Conservation (phyloP, 2,329 filamentous ascomycete genomes). For the Monosporascus sp. region DNA sequence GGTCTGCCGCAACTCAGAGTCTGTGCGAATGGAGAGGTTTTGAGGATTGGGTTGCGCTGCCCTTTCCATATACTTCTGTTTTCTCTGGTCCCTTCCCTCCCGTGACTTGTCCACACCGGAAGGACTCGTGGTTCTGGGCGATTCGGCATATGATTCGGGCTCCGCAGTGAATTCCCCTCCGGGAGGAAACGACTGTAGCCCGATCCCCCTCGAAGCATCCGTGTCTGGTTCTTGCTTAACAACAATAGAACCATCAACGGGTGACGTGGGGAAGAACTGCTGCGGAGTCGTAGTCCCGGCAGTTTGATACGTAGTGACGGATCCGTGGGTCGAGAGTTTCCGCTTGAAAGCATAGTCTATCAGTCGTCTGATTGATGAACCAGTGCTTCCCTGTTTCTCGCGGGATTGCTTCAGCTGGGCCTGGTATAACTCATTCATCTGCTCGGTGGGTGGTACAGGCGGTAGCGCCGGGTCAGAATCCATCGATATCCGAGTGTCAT, state of each 20-base stretch:
- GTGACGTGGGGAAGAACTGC: conserved; percentile 14
- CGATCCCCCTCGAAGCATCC: conserved; percentile 5
- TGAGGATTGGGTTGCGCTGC: conserved; percentile 17
- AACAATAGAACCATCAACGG: conserved; percentile 11
- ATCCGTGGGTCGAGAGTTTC: conserved; percentile 24
- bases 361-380: conserved; percentile 22
- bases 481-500: conserved; percentile 27
- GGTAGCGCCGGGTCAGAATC: conserved; percentile 22
- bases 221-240: conserved; percentile 16
- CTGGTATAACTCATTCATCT: conserved; percentile 26
- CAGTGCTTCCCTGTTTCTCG: conserved; percentile 21
- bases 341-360: conserved; percentile 20
- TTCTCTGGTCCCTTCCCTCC: too few species aligned
- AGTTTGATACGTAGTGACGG: conserved; percentile 11
- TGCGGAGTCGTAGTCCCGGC: conserved; percentile 14
- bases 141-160: conserved; percentile 10
- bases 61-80: conserved; percentile 9
- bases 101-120: too few species aligned
- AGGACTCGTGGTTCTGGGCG: conserved; percentile 4
- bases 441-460: conserved; percentile 19
- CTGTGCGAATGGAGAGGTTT: conserved; percentile 14
- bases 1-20: conserved; percentile 19
- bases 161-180: conserved; percentile 18
- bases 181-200: conserved; percentile 6
- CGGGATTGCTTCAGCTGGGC: conserved; percentile 24